Evolutionary conservation across 805 yeast species (phyloP).

Genomic region (Ogataea henricii): DNA sequence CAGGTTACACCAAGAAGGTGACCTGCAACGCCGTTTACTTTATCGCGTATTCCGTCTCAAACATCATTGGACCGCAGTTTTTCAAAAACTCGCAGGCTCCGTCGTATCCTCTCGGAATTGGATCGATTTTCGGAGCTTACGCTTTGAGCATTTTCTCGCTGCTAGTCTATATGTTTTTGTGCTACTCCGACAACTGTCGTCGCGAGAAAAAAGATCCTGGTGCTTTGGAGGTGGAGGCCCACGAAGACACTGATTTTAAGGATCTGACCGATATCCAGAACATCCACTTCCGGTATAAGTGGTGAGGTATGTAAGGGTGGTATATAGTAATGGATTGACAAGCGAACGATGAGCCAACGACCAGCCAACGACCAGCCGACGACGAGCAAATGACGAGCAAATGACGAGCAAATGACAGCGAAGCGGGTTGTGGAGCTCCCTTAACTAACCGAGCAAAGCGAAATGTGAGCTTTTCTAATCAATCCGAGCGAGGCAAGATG

Average conservation of each 20-base stretch:
- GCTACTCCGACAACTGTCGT: constrained; percentile 22
- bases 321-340: too few species aligned
- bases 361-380: too few species aligned
- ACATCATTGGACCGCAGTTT: constrained; percentile 73
- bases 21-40: constrained; percentile 58
- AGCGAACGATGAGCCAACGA: too few species aligned
- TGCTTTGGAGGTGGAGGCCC: constrained; percentile 26
- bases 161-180: constrained; percentile 30
- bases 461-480: too few species aligned
- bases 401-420: too few species aligned
- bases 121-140: constrained; percentile 41
- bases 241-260: constrained; percentile 46
- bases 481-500: too few species aligned
- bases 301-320: constrained; percentile 20
- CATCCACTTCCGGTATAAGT: constrained; percentile 51
- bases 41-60: constrained; percentile 68
- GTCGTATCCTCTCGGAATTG: constrained; percentile 54
- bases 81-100: constrained; percentile 63
- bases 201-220: constrained; percentile 27
- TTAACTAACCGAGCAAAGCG: too few species aligned
- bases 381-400: neutral
- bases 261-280: constrained; percentile 57
- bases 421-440: too few species aligned
- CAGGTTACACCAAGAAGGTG: constrained; percentile 76
- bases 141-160: constrained; percentile 33